Evolutionary conservation across 371 early-diverging fungal species (phyloP), one percentile per base, ranked within the genome.

Genomic region (Saksenaea oblongispora): DNA sequence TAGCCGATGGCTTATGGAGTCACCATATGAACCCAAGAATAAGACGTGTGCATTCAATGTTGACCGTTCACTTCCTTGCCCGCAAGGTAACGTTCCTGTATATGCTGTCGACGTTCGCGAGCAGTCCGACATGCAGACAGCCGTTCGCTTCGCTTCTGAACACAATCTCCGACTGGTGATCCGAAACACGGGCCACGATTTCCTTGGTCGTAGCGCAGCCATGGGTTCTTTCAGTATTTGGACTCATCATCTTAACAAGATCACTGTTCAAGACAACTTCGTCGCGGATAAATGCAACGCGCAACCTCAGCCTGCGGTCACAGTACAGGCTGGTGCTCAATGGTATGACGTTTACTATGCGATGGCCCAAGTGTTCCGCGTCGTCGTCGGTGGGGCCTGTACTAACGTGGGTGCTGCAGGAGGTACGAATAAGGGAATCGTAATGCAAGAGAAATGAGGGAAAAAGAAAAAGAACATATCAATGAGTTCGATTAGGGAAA

Each of bases 141-240:
- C 71, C 1, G 62, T 84, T 39, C 51, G 60, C 13, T 84, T 84
- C 67, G 81, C 83, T 27, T 26, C 61, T 9, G 35, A 65, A 35
- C 61, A 76, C 54, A 75, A 75, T 35, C 58, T 84, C 41, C 67
- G 73, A 7, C 65, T 84, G 11, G 75, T 69, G 24, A 70, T 84
- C 59, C 79, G 79, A 59, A 81, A 78, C 65, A 74, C 85, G 2
- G 85, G 85, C 7, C 83, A 84, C 37, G 79, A 79, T 41, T 72
- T 54, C 22, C 53, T 66, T 3, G 83, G 83, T 3, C 73, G 79
- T 11, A 74, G 73, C 58, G 73, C 67, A 0, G 79, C 72, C 10
- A 64, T 79, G 0, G 65, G 67, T 11, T 73, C 82, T 1, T 64
- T 84, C 56, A 70, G 58, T 8, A 62, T 84, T 24, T 80, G 81